Base-by-base conservation (phyloP, 169 alveolate genomes). In the Plasmodium coatneyi region DNA sequence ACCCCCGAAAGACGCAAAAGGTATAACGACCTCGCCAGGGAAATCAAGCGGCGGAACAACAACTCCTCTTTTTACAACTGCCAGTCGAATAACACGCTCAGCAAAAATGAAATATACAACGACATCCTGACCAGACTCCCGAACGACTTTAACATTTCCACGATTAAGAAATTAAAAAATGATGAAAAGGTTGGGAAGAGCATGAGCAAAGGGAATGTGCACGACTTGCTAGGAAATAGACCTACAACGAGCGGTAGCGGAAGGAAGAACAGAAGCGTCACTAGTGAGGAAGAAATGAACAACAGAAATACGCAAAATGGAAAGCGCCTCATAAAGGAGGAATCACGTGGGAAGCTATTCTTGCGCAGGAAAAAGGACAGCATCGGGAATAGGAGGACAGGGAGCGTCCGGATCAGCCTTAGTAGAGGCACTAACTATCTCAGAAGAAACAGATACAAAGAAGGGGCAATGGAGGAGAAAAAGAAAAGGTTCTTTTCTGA, bases 61-160 rank as follows among this genome's bases (percentile, higher is more conserved):
- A 54, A 54, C 16, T 39, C 54, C 12, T 32, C 56, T 0, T n/a
- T 43, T 3, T 30, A 19, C 41, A 54, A 54, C 12, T 54, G 72
- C 12, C 76, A 74, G 6, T 82, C 36, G 22, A 43, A 49, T 71
- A 83, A 71, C 5, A 43, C 71, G 36, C 83, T 83, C 1, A 25
- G 92, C 19, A 22, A 56, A 34, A 78, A 86, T n/a, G 84, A 86
- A 74, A 49, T 86, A n/a, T 78, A 74, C 36, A 86, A 86, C 41
- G 34, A 76, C 16, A 76, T 86, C 22, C 46, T 86, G 39, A 86
- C 93, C 5, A 74, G 80, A 6, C 80, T 71, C 22, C 66, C 92
- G 10, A 84, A 60, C 56, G 82, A 83, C 34, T 83, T 83, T 83
- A 43, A 16, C 34, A 71, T 83, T 5, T 71, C 81, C n/a, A 83